Evolutionary conservation across 164 flowering plant species (phyloP).

Genomic region (Malania oleifera): DNA sequence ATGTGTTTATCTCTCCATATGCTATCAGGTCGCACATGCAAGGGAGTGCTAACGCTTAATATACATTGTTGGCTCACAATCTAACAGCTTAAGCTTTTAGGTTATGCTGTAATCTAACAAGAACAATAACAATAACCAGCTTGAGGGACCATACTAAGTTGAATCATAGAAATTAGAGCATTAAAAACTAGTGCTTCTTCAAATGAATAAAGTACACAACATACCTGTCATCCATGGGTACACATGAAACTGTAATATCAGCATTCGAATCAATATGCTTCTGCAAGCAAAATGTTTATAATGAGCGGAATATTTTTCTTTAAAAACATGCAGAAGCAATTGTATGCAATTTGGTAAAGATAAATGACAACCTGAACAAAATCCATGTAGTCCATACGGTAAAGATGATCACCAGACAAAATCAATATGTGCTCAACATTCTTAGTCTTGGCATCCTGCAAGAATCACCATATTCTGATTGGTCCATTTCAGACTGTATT

Average conservation of each 20-base stretch:
- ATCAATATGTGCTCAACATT: constrained; percentile 78
- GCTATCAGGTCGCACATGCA: too few species aligned
- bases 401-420: constrained; percentile 96
- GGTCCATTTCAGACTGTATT: background rate
- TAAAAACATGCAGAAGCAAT: background rate
- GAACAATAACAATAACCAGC: too few species aligned
- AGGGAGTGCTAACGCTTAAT: too few species aligned
- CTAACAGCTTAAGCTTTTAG: too few species aligned
- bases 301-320: background rate
- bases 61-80: too few species aligned
- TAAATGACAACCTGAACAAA: constrained; percentile 65
- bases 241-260: constrained; percentile 89
- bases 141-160: too few species aligned
- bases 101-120: too few species aligned
- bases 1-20: too few species aligned
- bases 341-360: background rate
- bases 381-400: constrained; percentile 91
- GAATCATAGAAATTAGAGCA: too few species aligned
- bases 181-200: background rate
- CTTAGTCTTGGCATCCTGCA: constrained; percentile 86
- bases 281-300: constrained; percentile 42
- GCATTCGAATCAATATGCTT: constrained; percentile 86
- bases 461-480: constrained; percentile 5
- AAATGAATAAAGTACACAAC: constrained; percentile 1
- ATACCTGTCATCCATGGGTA: constrained; percentile 91